phyloP scores from a whole-genome alignment of 108 stramenopile species.

The Craspedostauros australis region DNA sequence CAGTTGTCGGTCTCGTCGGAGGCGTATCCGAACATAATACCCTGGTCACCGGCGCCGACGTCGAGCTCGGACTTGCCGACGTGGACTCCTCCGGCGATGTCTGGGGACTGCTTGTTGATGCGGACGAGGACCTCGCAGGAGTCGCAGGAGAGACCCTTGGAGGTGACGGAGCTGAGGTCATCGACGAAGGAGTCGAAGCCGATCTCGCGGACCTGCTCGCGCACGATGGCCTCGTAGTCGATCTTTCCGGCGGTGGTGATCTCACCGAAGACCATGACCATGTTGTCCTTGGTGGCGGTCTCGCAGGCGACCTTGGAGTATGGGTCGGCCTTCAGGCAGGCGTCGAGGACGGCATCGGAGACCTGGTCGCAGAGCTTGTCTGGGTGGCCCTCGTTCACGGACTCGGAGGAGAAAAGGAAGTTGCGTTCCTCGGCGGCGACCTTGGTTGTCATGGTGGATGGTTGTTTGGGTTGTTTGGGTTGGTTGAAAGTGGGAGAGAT shows the following conservation, averaged over 20 bases:
- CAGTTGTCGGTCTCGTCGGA: constrained; percentile 91
- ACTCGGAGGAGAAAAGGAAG: constrained; percentile 89
- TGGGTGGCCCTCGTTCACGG: constrained; percentile 97
- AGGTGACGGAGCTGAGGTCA: constrained; percentile 61
- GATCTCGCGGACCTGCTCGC: constrained; percentile 94
- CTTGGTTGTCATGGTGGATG: no score
- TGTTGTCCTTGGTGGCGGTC: constrained; percentile 98
- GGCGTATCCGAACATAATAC: constrained; percentile 99
- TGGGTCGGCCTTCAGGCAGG: constrained; percentile 91
- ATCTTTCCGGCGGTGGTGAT: constrained; percentile 95
- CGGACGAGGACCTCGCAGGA: constrained; percentile 95
- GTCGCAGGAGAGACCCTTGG: constrained; percentile 95
- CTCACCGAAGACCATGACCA: constrained; percentile 99
- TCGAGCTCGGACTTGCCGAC: constrained; percentile 88
- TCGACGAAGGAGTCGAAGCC: constrained; percentile 89
- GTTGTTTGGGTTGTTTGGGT: no score
- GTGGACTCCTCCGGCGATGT: constrained; percentile 96
- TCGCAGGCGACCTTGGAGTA: constrained; percentile 96
- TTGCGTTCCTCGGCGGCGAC: constrained; percentile 57
- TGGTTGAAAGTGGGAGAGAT: no score
- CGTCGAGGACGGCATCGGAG: constrained; percentile 95
- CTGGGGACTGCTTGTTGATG: constrained; percentile 97
- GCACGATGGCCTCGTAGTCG: constrained; percentile 95
- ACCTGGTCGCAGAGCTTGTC: constrained; percentile 96
- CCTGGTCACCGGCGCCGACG: constrained; percentile 97